Percentiles rank a stretch among this genome's conserved stretches.
Evolutionary conservation across 257 asterid species (phyloP).

Genomic region (Phtheirospermum japonicum): DNA sequence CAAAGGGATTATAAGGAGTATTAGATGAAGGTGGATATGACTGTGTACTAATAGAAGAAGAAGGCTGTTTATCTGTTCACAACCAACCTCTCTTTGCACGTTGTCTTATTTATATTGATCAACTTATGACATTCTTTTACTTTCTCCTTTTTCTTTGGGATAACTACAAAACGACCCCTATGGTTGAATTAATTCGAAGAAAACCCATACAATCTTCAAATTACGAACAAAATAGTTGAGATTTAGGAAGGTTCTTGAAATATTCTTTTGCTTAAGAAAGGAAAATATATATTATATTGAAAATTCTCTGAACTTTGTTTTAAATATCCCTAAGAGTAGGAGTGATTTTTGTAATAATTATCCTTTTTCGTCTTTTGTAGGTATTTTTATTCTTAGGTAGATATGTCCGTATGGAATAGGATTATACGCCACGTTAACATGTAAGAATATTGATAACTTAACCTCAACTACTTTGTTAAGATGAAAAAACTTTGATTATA

Average conservation of each 20-base stretch:
- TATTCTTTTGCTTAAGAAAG: no score
- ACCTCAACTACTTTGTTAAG: constrained; percentile 42
- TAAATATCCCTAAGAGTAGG: no score
- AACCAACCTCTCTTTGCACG: constrained; percentile 40
- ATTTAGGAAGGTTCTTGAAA: no score
- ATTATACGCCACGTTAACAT: constrained; percentile 48
- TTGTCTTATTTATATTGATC: constrained; percentile 29
- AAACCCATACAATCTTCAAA: no score
- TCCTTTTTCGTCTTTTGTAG: neutral
- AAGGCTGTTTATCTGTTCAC: constrained; percentile 46
- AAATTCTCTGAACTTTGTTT: no score
- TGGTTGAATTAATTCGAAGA: no score
- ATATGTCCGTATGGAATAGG: constrained; percentile 32
- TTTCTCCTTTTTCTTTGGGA: no score
- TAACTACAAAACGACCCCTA: no score
- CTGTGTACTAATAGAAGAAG: constrained; percentile 36
- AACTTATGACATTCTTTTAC: no score
- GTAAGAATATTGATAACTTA: constrained; percentile 49
- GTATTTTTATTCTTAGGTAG: constrained; percentile 30
- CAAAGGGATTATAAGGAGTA: neutral
- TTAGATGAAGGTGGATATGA: constrained; percentile 62
- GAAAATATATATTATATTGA: no score
- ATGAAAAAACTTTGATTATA: neutral
- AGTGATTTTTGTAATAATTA: neutral
- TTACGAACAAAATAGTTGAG: no score